Evolutionary conservation across 768 basidiomycete genomes (phyloP), one percentile per base, ranked within the genome.

Genomic region (Boletus rubescentipes): DNA sequence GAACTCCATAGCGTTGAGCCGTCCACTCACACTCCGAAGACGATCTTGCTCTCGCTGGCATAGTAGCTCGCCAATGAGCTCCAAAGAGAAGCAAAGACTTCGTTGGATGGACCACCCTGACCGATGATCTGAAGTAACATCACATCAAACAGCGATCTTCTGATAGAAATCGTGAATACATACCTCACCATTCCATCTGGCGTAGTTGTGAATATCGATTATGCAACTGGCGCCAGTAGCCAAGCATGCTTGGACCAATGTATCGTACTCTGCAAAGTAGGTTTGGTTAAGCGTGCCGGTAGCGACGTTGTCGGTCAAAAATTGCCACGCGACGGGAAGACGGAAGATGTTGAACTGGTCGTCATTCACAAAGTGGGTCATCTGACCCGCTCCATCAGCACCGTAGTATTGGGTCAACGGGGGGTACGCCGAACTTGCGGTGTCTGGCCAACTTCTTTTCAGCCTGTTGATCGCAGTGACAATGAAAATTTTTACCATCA

Each of bases 251-350:
- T 50, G 32, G 15, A 60, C 58, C 38, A 58, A 46, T 2, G 51
- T 4, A 35, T 60, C n/a, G 31, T 60, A 60, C 20, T 53, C 5
- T 6, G 47, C 18, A 31, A 58, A 58, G 38, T 53, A 14, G 18
- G 31, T 30, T 32, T 53, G 38, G 36, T 40, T 67, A 21, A 84
- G 60, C 10, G 74, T 65, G 2, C 73, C 77, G 15, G 73, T 71
- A 9, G 69, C 54, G 30, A 73, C 67, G 43, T 75, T 63, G 61
- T 73, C 69, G 1, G 71, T 72, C 30, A 80, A 65, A 67, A 73
- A 80, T 57, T 84, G 82, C 82, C 83, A 84, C 16, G 75, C 75
- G 9, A 82, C 78, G 3, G 82, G 82, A 30, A 83, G 73, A 41
- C 83, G 80, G 74, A 84, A 81, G 15, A 73, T 72, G 56, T 81